These are phyloP conservation scores for Diaporthe amygdali DNA, from an alignment of 2,329 filamentous ascomycete genomes.

Conservation along the genomic window DNA sequence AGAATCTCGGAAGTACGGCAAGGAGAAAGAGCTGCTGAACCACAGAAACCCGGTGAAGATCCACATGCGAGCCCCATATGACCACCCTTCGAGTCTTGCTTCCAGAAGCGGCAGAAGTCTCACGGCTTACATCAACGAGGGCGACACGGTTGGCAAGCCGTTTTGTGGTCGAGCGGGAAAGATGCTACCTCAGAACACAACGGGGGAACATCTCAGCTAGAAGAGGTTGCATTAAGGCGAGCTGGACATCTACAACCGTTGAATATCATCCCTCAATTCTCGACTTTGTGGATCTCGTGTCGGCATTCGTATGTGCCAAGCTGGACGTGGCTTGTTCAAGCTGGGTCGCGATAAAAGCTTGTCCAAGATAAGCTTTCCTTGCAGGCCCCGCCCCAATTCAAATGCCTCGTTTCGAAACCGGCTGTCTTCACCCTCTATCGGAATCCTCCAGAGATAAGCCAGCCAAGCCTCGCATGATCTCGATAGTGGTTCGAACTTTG, in stretches of 20 bases:
- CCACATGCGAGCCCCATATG: neutral
- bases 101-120: neutral
- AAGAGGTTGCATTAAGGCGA: neutral
- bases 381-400: neutral
- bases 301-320: neutral
- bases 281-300: neutral
- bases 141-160: too few relatives aligned
- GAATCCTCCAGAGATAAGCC: neutral
- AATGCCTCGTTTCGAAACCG: neutral
- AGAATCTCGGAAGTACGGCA: neutral
- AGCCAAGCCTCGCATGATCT: neutral
- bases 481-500: neutral
- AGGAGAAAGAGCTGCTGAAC: neutral
- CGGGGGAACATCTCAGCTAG: neutral
- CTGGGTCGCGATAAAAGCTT: neutral
- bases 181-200: neutral
- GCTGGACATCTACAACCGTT: too few relatives aligned
- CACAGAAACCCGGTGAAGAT: neutral
- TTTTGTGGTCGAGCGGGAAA: neutral
- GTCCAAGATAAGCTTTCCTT: slow-evolving; percentile 4
- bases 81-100: neutral
- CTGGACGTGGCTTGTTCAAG: neutral
- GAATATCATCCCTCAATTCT: neutral
- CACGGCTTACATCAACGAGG: neutral
- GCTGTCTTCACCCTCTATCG: neutral